These are phyloP conservation scores for Colletotrichum eremochloae DNA, from an alignment of 2,329 filamentous ascomycete species.

Conservation along the genomic window DNA sequence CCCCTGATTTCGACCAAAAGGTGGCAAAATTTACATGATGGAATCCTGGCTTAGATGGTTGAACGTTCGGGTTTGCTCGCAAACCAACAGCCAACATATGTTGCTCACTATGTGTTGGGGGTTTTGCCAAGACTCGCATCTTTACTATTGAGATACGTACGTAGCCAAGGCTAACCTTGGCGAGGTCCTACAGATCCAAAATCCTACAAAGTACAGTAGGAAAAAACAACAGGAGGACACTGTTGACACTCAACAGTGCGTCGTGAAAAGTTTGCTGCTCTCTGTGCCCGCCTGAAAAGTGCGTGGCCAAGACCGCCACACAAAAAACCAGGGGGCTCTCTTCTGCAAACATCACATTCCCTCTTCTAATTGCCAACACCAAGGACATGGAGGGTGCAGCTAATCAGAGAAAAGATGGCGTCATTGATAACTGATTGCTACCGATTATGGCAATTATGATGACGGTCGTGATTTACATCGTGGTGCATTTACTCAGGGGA, in stretches of 20 bases:
- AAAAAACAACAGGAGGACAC: too few species aligned
- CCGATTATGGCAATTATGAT: too few species aligned
- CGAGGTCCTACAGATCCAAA: background rate
- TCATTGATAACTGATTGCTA: too few species aligned
- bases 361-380: background rate
- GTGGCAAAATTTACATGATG: too few species aligned
- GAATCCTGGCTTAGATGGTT: background rate
- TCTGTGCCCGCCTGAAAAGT: background rate
- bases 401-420: too few species aligned
- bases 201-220: background rate
- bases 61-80: background rate
- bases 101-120: background rate
- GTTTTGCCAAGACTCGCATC: background rate
- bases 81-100: background rate
- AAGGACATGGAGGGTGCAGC: too few species aligned
- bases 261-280: background rate
- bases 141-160: background rate
- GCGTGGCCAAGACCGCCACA: background rate
- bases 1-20: background rate
- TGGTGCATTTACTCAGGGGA: too few species aligned
- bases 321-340: rapidly evolving
- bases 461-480: too few species aligned
- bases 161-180: background rate
- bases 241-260: too few species aligned
- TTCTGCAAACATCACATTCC: background rate